These are phyloP conservation scores for Pythium insidiosum DNA, from an alignment of 352 stramenopile genomes.

Conservation along the genomic window DNA sequence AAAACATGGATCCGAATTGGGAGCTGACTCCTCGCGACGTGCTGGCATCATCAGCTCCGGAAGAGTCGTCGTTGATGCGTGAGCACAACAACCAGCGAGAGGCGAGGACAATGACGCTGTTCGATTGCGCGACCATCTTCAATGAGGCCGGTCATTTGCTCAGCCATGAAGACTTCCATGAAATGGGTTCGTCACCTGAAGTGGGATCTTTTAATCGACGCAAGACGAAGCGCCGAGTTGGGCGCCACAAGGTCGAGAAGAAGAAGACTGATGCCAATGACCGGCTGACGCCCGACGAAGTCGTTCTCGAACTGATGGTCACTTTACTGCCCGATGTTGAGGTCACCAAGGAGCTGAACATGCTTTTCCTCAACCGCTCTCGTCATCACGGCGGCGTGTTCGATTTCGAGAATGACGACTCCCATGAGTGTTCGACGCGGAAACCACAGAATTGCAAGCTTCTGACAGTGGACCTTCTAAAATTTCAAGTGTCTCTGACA, in stretches of 20 bases:
- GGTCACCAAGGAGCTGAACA: conserved; percentile 74
- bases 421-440: conserved; percentile 6
- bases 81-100: conserved; percentile 30
- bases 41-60: conserved; percentile 41
- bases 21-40: conserved; percentile 4
- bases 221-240: conserved; percentile 51
- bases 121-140: conserved; percentile 72
- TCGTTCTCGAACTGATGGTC: conserved; percentile 75
- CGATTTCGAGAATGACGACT: conserved; percentile 64
- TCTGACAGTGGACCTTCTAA: conserved; percentile 47
- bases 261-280: conserved; percentile 28
- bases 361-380: conserved; percentile 41
- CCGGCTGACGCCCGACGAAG: conserved; percentile 38
- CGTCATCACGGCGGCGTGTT: conserved; percentile 53
- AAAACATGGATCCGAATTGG: conserved; percentile 24
- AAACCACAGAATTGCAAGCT: conserved; percentile 13
- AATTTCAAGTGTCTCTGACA: conserved; percentile 47
- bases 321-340: conserved; percentile 55
- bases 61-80: conserved; percentile 17
- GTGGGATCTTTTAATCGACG: conserved; percentile 25
- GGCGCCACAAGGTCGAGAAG: conserved; percentile 41
- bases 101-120: conserved; percentile 61
- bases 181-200: conserved; percentile 50
- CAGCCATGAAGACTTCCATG: conserved; percentile 63
- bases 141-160: conserved; percentile 65